Evolutionary conservation across 352 stramenopile genomes (phyloP), one percentile per base, ranked within the genome.

Genomic region (Phytophthora sp.): DNA sequence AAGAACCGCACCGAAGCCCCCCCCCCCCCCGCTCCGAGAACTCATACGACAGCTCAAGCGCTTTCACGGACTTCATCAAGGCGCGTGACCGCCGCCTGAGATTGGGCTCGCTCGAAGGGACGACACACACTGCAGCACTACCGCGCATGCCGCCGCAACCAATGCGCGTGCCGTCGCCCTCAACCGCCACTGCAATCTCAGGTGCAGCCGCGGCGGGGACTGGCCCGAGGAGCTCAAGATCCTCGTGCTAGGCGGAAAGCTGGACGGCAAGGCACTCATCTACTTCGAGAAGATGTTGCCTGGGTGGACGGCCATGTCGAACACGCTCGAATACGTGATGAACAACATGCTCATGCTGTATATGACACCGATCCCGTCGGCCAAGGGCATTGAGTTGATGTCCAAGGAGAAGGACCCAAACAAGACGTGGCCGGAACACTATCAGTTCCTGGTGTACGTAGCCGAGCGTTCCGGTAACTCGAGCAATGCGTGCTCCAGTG

Each of bases 261-360:
- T 53, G 15, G 39, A 54, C 3, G 47, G 47, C 16, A 44, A 46
- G 2, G 57, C 35, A 3, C 26, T 56, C 1, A 18, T 35, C 0
- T 57, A 51, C 36, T 66, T 47, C n/a, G 31, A 61, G 33, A 62
- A 57, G 24, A 67, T 61, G 59, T 31, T 57, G 9, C 49, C 50
- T 3, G 31, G 7, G 2, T 62, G 31, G 41, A 35, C 18, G 13
- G 41, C 21, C 0, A 41, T 52, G 42, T 67, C 39, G 13, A 33
- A 55, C 24, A 62, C 50, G 21, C 31, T 61, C 4, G 50, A 61
- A 35, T 26, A 57, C n/a, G 39, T 62, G 1, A 61, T 67, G 47
- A 50, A 59, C 49, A 58, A 21, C 26, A 66, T 66, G 58, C 30
- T 66, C 3, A 41, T 47, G 29, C 39, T 54, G 12, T 52, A 57